A percentile compares a stretch with the other conserved stretches of the same genome.
Conservation (phyloP, 805 yeast genomes). For the Wickerhamiella occidentalis region DNA sequence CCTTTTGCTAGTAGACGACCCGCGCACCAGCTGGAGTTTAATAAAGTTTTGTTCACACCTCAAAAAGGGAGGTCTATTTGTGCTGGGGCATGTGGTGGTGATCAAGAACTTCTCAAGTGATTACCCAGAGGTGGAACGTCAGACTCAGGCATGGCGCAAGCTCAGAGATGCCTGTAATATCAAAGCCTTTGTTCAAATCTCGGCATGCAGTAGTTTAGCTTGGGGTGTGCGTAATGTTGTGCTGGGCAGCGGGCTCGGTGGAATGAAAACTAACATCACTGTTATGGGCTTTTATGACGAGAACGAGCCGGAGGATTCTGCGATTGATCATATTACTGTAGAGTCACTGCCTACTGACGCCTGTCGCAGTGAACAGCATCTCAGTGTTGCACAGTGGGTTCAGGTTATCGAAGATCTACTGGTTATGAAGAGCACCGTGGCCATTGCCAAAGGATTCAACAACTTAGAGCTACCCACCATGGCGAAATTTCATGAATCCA, state of each 20-base stretch:
- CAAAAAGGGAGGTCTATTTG: constrained; percentile 89
- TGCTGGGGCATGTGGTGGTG: constrained; percentile 75
- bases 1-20: constrained; percentile 75
- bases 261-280: constrained; percentile 93
- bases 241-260: constrained; percentile 93
- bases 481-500: constrained; percentile 22
- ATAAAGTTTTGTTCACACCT: constrained; percentile 87
- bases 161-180: constrained; percentile 64
- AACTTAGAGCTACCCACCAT: constrained; percentile 47
- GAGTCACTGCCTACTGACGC: constrained; percentile 62
- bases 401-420: constrained; percentile 82
- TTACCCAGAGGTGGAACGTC: constrained; percentile 55
- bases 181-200: constrained; percentile 90
- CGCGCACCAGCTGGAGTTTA: constrained; percentile 82
- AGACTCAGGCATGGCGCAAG: constrained; percentile 71
- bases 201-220: constrained; percentile 71
- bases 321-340: constrained; percentile 24
- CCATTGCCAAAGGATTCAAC: constrained; percentile 82
- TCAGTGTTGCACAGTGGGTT: constrained; percentile 76
- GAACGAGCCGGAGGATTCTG: constrained; percentile 2
- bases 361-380: constrained; percentile 57
- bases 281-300: constrained; percentile 81
- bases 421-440: constrained; percentile 80
- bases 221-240: constrained; percentile 95
- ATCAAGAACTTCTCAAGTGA: constrained; percentile 52